Percentiles rank a stretch among this genome's conserved stretches.
Evolutionary conservation across 2,329 filamentous ascomycete species (phyloP).

Genomic region (Apiospora saccharicola): DNA sequence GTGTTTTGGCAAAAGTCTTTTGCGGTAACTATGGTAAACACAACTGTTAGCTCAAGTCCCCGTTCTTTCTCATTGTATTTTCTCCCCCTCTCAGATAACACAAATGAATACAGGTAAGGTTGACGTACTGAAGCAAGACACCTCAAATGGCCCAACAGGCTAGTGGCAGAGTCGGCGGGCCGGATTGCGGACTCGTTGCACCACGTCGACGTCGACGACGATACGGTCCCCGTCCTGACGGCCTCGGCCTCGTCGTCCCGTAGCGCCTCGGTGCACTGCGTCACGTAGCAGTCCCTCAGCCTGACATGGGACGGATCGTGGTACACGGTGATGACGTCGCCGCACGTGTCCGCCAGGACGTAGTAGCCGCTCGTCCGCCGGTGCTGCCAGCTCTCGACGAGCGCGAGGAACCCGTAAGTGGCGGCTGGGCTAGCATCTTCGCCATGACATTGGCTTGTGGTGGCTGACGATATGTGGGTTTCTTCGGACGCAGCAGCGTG

Average conservation of each 20-base stretch:
- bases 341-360: neutral
- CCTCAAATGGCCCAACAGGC: neutral
- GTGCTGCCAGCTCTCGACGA: neutral
- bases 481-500: neutral
- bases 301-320: neutral
- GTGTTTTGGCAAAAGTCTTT: neutral
- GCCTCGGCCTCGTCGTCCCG: neutral
- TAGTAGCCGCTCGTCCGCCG: slow-evolving; percentile 6
- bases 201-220: neutral
- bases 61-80: neutral
- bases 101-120: neutral
- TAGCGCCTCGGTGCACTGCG: neutral
- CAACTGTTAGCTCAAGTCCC: neutral
- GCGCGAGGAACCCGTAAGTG: neutral
- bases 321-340: slow-evolving; percentile 21
- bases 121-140: neutral
- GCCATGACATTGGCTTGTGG: neutral
- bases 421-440: neutral
- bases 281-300: neutral
- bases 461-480: neutral
- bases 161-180: neutral
- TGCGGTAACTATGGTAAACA: neutral
- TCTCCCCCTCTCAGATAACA: neutral
- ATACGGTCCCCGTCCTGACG: neutral
- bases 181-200: neutral